Percentiles rank a stretch among this genome's conserved stretches.
Evolutionary conservation across 2,329 filamentous ascomycete genomes (phyloP).

Genomic region (Tricladium varicosporioides): DNA sequence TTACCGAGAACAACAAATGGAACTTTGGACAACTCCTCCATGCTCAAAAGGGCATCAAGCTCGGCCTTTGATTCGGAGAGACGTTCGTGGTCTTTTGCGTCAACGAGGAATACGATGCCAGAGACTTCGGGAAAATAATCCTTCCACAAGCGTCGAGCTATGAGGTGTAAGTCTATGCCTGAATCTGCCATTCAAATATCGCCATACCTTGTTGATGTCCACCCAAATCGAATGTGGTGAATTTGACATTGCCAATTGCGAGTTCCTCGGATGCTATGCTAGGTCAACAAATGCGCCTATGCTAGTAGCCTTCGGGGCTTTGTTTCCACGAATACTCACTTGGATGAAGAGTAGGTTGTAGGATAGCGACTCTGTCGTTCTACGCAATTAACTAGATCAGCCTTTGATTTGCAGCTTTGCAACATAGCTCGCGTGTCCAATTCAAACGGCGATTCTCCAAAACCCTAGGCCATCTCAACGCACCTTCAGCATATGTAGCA

Average conservation of each 20-base stretch:
- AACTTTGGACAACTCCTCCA: slow-evolving; percentile 96
- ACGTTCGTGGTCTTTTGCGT: slow-evolving; percentile 95
- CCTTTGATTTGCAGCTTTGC: no score
- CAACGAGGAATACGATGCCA: slow-evolving; percentile 96
- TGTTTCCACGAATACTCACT: slow-evolving; percentile 51
- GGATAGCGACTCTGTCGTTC: slow-evolving; percentile 90
- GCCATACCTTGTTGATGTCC: slow-evolving; percentile 82
- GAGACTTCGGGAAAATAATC: slow-evolving; percentile 96
- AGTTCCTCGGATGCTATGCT: slow-evolving; percentile 79
- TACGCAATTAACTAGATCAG: slow-evolving; percentile 36
- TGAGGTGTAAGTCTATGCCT: not conserved
- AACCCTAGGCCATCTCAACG: slow-evolving; percentile 29
- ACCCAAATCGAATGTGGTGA: slow-evolving; percentile 91
- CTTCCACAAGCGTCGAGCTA: slow-evolving; percentile 90
- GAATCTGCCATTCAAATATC: not conserved
- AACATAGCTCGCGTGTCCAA: slow-evolving; percentile 4
- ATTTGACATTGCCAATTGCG: slow-evolving; percentile 87
- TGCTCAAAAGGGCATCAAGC: slow-evolving; percentile 89
- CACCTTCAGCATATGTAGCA: slow-evolving; percentile 95
- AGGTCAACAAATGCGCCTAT: slow-evolving; percentile 26
- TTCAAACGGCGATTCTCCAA: not conserved
- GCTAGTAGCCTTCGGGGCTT: slow-evolving; percentile 2
- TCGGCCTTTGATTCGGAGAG: slow-evolving; percentile 94
- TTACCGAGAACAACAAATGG: slow-evolving; percentile 96
- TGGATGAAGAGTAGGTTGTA: slow-evolving; percentile 87